phyloP scores from a whole-genome alignment of 139 green algal genomes.

The Eudorina sp. region DNA sequence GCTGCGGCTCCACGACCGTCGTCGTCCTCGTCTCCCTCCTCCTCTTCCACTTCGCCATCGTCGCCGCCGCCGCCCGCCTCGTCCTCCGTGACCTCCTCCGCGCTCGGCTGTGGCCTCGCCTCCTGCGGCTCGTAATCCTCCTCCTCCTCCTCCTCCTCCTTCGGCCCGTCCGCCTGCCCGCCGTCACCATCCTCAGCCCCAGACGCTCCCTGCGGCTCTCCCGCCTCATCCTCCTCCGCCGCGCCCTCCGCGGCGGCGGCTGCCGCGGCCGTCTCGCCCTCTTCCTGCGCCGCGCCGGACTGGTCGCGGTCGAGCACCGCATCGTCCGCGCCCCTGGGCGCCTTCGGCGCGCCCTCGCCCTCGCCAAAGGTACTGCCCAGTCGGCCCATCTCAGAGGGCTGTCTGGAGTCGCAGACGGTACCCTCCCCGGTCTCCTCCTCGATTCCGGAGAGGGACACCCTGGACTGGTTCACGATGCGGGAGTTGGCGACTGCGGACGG shows the following conservation, averaged over 20 bases:
- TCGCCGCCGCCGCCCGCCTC: not conserved
- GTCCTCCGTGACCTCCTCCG: slow-evolving; percentile 16
- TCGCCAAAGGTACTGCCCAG: not conserved
- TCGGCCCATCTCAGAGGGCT: not conserved
- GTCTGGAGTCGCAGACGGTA: not conserved
- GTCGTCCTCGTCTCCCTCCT: not conserved
- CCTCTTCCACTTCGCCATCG: not conserved
- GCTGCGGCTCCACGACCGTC: not conserved
- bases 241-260: not conserved
- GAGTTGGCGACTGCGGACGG: not conserved
- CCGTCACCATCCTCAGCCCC: no score
- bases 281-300: not conserved
- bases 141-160: slow-evolving; percentile 10
- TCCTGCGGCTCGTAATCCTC: not conserved
- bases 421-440: slow-evolving; percentile 27
- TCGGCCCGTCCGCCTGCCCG: not conserved
- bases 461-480: not conserved
- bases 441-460: slow-evolving; percentile 17
- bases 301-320: slow-evolving; percentile 3
- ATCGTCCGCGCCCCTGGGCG: not conserved
- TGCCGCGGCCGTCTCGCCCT: not conserved
- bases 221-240: not conserved
- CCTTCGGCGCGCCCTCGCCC: not conserved
- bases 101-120: slow-evolving; percentile 7
- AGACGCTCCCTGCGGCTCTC: not conserved